Evolutionary conservation across 2,329 filamentous ascomycete species (phyloP).

Genomic region (Pseudogymnoascus sp.): DNA sequence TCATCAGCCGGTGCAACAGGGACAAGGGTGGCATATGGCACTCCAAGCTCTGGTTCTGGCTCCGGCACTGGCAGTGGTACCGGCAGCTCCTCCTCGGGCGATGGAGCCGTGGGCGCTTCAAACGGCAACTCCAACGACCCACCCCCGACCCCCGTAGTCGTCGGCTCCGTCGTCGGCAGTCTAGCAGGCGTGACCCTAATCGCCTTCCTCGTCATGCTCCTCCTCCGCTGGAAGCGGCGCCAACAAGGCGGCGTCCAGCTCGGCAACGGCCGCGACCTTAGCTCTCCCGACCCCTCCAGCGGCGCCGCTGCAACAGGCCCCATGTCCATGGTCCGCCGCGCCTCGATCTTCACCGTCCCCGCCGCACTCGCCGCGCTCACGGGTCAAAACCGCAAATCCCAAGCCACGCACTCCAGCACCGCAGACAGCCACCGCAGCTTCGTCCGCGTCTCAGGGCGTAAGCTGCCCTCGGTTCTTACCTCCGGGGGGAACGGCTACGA

Average conservation of each 20-base stretch:
- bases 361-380: conserved; percentile 40
- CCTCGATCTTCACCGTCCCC: conserved; percentile 38
- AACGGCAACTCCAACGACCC: conserved; percentile 13
- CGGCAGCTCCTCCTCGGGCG: conserved; percentile 10
- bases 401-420: conserved; percentile 19
- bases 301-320: conserved; percentile 11
- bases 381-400: conserved; percentile 27
- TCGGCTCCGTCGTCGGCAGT: conserved; percentile 25
- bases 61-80: conserved; percentile 11
- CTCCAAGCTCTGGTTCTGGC: conserved; percentile 8
- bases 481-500: conserved; percentile 55
- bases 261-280: conserved; percentile 33
- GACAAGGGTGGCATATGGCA: conserved; percentile 5
- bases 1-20: conserved; percentile 10
- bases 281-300: conserved; percentile 22
- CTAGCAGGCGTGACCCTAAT: conserved; percentile 51
- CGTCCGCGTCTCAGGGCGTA: conserved; percentile 56
- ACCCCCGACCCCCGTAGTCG: conserved; percentile 22
- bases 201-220: conserved; percentile 42
- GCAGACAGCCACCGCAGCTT: conserved; percentile 42
- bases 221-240: conserved; percentile 48
- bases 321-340: conserved; percentile 17
- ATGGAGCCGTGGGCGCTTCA: conserved; percentile 2
- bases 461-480: conserved; percentile 53
- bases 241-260: conserved; percentile 33